phyloP scores from a whole-genome alignment of 768 basidiomycete genomes.

The Trametes cinnabarina region DNA sequence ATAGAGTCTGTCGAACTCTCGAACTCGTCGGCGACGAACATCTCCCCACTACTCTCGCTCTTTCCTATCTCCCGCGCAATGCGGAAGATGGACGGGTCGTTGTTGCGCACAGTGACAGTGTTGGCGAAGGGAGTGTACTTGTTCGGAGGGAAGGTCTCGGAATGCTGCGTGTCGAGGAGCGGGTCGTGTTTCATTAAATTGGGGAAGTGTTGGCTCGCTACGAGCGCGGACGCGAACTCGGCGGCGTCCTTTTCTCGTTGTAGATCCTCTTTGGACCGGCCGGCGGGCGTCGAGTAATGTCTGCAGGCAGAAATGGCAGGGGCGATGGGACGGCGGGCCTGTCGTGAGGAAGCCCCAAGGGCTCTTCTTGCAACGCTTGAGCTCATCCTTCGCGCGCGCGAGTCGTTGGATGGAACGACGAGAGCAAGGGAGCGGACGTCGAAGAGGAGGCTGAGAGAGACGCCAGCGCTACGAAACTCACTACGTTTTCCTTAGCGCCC shows the following conservation, averaged over 20 bases:
- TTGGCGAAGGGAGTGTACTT: conserved; percentile 54
- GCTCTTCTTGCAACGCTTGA: background rate
- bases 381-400: background rate
- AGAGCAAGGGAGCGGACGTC: background rate
- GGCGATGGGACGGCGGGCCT: background rate
- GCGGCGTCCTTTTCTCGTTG: conserved; percentile 2
- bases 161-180: conserved; percentile 59
- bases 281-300: conserved; percentile 6
- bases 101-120: conserved; percentile 66
- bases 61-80: conserved; percentile 32
- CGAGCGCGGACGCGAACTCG: background rate
- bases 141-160: conserved; percentile 51
- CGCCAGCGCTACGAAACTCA: background rate
- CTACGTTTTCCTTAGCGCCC: background rate
- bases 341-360: conserved; percentile 1
- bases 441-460: background rate
- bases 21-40: conserved; percentile 27
- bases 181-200: conserved; percentile 63
- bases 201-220: conserved; percentile 38
- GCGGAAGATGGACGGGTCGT: conserved; percentile 60
- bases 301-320: background rate
- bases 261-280: background rate
- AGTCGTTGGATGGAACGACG: background rate
- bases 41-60: conserved; percentile 28
- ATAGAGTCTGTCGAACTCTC: conserved; percentile 18